A percentile compares a stretch with the other conserved stretches of the same genome.
phyloP scores from a whole-genome alignment of 2,329 filamentous ascomycete genomes.

The Cadophora luteo-olivacea region DNA sequence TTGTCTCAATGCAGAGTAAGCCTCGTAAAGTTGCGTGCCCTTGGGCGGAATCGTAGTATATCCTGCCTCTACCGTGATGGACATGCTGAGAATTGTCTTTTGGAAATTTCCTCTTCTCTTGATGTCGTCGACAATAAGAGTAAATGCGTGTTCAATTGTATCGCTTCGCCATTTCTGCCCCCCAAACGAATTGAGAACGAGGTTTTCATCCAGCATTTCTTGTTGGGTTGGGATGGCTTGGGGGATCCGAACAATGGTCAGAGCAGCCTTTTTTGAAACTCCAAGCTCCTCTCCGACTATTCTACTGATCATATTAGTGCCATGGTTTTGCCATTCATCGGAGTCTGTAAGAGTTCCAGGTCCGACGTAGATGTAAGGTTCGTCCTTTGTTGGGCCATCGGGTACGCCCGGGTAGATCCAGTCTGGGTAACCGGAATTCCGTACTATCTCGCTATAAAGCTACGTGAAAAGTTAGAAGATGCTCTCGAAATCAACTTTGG shows the following conservation, averaged over 20 bases:
- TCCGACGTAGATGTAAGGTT: background rate
- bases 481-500: background rate
- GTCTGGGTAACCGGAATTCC: background rate
- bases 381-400: background rate
- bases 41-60: background rate
- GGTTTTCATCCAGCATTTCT: background rate
- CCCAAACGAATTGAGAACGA: no score
- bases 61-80: no score
- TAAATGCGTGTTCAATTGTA: no score
- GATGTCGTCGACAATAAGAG: no score
- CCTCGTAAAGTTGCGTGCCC: background rate
- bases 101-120: no score
- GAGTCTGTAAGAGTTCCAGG: background rate
- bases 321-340: background rate
- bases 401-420: background rate
- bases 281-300: background rate
- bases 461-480: background rate
- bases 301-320: background rate
- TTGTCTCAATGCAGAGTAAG: background rate
- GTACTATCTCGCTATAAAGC: background rate
- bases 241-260: background rate
- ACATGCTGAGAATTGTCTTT: no score
- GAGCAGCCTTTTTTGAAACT: background rate
- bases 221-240: no score
- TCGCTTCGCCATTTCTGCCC: no score